Base-by-base conservation (phyloP, 345 rosid genomes). In the Camelina hispida region DNA sequence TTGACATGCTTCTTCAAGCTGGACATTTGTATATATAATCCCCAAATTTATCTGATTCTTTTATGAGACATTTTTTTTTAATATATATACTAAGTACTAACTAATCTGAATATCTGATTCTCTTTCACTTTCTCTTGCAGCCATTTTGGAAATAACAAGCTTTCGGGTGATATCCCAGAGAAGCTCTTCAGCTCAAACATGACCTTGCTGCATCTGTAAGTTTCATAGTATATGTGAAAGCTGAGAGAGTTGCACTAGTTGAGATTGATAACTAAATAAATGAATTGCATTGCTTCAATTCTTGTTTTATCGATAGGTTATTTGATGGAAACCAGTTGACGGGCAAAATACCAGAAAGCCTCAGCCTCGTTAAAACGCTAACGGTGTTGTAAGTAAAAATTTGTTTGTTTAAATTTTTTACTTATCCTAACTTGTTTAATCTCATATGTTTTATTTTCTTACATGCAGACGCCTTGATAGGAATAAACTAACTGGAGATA, bases 381-480 rank as follows among this genome's bases (percentile, higher is more conserved):
- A 3, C 8, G 18, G 64, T 59, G 30, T 11, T 59, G 63, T 59
- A 16, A 59, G 63, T 59, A 59, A 38, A 6, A 60, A 18, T 14
- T 44, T 44, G 9, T 10, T 40, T 7, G 5, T 37, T 3, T 3
- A 38, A 12, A 3, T 12, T 18, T 28, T 37, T 60, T 37, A 1
- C 46, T 10, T 58, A 6, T 53, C n/a, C 9, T 22, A 4, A 23
- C 34, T 53, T 53, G 1, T 53, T 1, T 53, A 53, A 23, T 8
- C 38, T 55, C 6, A 55, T 28, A 54, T 55, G 9, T 0, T 54
- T 23, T 54, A 0, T 20, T 81, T 68, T 76, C 18, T 60, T 82
- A 44, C 83, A 28, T 28, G 5, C 30, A 93, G 98, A 46, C 96
- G 99, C 61, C 81, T 95, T 54, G 99, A 92, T 67, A 69, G 78